A percentile compares a stretch with the other conserved stretches of the same genome.
Conservation (phyloP, 2,329 filamentous ascomycete genomes). For the Colletotrichum higginsianum region DNA sequence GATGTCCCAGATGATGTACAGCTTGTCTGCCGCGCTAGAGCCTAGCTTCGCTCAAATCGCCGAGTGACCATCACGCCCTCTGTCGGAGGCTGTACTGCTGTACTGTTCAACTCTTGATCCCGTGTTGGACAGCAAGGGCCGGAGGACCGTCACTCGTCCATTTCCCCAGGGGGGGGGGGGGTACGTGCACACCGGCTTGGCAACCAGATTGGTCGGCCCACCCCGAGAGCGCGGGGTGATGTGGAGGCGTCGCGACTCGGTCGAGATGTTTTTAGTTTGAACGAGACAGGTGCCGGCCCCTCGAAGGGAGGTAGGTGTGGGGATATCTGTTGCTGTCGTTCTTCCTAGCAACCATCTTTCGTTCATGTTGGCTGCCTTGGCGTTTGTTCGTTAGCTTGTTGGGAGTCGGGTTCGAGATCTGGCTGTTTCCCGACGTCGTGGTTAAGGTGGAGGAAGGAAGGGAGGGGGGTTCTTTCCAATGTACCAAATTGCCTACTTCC, state of each 20-base stretch:
- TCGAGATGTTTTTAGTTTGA: conserved; percentile 5
- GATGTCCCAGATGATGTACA: background rate
- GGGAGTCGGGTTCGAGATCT: background rate
- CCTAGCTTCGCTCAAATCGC: background rate
- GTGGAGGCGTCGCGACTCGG: background rate
- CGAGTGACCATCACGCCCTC: background rate
- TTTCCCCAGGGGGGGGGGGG: background rate
- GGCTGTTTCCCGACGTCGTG: conserved; percentile 15
- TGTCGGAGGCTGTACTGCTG: background rate
- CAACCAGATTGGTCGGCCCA: background rate
- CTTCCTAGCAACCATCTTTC: background rate
- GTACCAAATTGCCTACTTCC: background rate
- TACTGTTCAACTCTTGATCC: background rate
- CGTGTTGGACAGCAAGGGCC: background rate
- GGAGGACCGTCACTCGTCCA: background rate
- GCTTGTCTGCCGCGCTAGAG: conserved; percentile 2
- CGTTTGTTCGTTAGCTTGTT: background rate
- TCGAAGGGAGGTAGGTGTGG: background rate
- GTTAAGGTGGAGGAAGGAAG: background rate
- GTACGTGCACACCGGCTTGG: background rate
- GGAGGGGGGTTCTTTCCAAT: background rate
- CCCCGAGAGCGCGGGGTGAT: background rate
- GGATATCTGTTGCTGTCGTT: no score
- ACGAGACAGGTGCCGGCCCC: conserved; percentile 18
- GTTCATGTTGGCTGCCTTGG: background rate